Conservation (phyloP, 106 monocot genomes). For the Alisma plantagoaquatica region DNA sequence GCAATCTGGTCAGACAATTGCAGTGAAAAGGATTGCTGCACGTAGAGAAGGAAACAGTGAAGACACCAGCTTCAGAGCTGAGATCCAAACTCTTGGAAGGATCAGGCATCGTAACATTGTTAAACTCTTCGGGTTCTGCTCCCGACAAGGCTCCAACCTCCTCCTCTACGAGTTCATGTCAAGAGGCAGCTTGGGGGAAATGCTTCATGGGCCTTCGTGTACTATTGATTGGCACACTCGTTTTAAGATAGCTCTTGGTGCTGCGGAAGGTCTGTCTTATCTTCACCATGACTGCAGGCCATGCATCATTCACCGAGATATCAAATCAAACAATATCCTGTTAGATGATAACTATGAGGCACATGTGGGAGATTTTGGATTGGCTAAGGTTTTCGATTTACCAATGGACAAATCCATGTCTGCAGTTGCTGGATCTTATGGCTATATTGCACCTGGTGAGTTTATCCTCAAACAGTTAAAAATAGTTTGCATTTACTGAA, state of each 20-base stretch:
- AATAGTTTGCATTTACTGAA: too few species aligned
- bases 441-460: conserved; percentile 97
- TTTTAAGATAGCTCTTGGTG: conserved; percentile 70
- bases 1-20: conserved; percentile 50
- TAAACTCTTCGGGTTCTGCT: conserved; percentile 79
- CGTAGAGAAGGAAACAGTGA: conserved; percentile 65
- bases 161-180: conserved; percentile 94
- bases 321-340: conserved; percentile 93
- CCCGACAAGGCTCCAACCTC: conserved; percentile 74
- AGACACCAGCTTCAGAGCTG: conserved; percentile 82
- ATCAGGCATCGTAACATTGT: conserved; percentile 93
- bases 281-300: conserved; percentile 96
- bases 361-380: conserved; percentile 94
- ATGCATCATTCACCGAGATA: conserved; percentile 86
- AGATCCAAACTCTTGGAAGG: conserved; percentile 87
- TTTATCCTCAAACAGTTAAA: too few species aligned
- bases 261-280: conserved; percentile 93
- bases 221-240: conserved; percentile 73
- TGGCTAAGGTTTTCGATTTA: conserved; percentile 92
- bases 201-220: conserved; percentile 42
- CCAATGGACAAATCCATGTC: conserved; percentile 89
- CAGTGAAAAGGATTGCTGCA: conserved; percentile 78
- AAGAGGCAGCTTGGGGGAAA: conserved; percentile 81
- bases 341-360: conserved; percentile 92
- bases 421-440: conserved; percentile 92